Conservation (phyloP, 1,139 yeast genomes). For the Taphrina deformans region DNA sequence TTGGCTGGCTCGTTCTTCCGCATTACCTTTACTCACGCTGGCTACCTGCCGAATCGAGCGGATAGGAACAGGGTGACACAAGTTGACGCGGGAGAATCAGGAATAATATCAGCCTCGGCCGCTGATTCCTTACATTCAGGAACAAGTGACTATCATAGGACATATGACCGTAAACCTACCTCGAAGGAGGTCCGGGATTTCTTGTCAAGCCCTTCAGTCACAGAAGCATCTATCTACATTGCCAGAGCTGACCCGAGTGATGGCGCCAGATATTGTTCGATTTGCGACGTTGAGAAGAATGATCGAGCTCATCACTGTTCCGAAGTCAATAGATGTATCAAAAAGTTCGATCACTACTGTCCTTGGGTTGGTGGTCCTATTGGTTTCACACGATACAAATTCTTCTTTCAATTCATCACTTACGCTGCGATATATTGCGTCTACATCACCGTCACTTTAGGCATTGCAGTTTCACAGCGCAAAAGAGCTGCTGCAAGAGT, state of each 20-base stretch:
- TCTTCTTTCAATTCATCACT: slow-evolving; percentile 68
- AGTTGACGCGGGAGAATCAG: slow-evolving; percentile 13
- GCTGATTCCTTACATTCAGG: neutral
- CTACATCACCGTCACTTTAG: slow-evolving; percentile 43
- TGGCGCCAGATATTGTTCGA: slow-evolving; percentile 61
- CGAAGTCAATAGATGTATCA: slow-evolving; percentile 64
- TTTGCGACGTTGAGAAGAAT: slow-evolving; percentile 80
- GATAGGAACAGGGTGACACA: slow-evolving; percentile 39
- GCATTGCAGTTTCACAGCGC: slow-evolving; percentile 42
- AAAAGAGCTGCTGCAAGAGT: slow-evolving; percentile 1
- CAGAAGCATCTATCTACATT: neutral
- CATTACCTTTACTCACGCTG: slow-evolving; percentile 24
- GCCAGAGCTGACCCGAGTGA: slow-evolving; percentile 48
- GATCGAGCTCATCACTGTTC: slow-evolving; percentile 84
- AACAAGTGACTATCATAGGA: neutral
- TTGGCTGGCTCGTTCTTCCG: slow-evolving; percentile 28
- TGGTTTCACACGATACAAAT: slow-evolving; percentile 75
- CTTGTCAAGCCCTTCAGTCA: slow-evolving; percentile 3
- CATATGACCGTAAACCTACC: slow-evolving; percentile 13
- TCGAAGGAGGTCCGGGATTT: slow-evolving; percentile 5
- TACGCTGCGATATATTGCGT: slow-evolving; percentile 54
- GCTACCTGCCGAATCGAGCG: slow-evolving; percentile 40
- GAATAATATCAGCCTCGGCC: neutral
- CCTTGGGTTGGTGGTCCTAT: slow-evolving; percentile 89
- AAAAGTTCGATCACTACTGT: slow-evolving; percentile 74